Evolutionary conservation across 1,139 yeast species (phyloP).

Genomic region (Tardiomyces digboiensis): DNA sequence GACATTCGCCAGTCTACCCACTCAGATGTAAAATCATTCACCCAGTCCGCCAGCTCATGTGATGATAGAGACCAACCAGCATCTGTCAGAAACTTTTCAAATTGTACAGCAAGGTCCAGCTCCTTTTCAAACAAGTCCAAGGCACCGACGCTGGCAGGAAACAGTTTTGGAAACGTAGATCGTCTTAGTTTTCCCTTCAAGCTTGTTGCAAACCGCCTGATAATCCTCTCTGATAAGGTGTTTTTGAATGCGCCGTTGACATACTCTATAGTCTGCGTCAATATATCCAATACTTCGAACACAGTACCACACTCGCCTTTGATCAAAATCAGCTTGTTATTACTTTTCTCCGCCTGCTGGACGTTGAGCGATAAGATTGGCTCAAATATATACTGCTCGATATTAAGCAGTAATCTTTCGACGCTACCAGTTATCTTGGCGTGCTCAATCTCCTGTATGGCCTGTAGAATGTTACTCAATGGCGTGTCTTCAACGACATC

Average conservation of each 20-base stretch:
- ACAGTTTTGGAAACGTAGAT: slow-evolving; percentile 12
- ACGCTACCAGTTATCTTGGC: slow-evolving; percentile 14
- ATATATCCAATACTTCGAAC: not conserved
- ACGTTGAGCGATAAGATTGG: slow-evolving; percentile 1
- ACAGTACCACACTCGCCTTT: not conserved
- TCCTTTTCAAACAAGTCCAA: slow-evolving; percentile 9
- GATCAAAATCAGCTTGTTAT: slow-evolving; percentile 1
- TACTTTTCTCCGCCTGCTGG: not conserved
- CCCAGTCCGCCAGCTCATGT: not conserved
- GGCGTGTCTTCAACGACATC: not conserved
- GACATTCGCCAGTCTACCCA: slow-evolving; percentile 2
- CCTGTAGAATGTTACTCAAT: slow-evolving; percentile 8
- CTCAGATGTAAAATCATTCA: not conserved
- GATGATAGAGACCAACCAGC: slow-evolving; percentile 11
- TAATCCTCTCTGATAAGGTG: slow-evolving; percentile 5
- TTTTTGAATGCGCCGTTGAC: not conserved
- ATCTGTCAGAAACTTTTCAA: slow-evolving; percentile 13
- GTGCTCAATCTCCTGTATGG: slow-evolving; percentile 4
- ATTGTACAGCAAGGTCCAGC: slow-evolving; percentile 10
- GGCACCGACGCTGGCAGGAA: slow-evolving; percentile 14
- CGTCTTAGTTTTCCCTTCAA: slow-evolving; percentile 11
- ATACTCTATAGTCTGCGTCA: not conserved
- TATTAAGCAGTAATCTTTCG: slow-evolving; percentile 18
- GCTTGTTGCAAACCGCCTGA: slow-evolving; percentile 14
- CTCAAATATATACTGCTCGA: slow-evolving; percentile 5